These are phyloP conservation scores for Cladophialophora bantiana DNA, from an alignment of 2,329 filamentous ascomycete species.

Conservation along the genomic window DNA sequence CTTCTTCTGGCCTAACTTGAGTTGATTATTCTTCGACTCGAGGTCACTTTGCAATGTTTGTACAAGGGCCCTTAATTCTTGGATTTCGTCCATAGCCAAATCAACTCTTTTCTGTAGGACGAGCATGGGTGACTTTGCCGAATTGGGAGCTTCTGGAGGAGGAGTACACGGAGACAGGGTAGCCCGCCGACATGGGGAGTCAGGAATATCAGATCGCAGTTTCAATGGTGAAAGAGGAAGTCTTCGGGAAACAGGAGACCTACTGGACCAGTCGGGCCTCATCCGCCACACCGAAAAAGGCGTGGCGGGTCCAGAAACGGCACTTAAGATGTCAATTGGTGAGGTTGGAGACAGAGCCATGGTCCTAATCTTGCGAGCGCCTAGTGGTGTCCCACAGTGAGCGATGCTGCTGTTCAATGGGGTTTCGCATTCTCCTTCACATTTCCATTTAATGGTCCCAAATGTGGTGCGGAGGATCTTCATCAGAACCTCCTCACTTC, in stretches of 20 bases:
- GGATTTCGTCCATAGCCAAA: conserved; percentile 36
- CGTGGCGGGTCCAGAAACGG: conserved; percentile 15
- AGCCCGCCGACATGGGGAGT: conserved; percentile 31
- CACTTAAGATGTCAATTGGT: conserved; percentile 28
- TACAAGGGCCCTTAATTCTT: conserved; percentile 34
- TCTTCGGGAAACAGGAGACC: conserved; percentile 27
- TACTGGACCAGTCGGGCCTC: conserved; percentile 27
- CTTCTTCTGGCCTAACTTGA: conserved; percentile 1
- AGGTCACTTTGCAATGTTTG: conserved; percentile 32
- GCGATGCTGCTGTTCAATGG: conserved; percentile 38
- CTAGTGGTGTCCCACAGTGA: conserved; percentile 37
- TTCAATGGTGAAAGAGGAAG: conserved; percentile 30
- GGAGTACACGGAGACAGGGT: conserved; percentile 36
- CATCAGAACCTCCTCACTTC: conserved; percentile 31
- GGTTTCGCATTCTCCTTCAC: conserved; percentile 36
- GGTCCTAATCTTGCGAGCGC: conserved; percentile 32
- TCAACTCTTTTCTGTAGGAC: conserved; percentile 37
- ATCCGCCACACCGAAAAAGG: conserved; percentile 31
- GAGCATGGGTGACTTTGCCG: conserved; percentile 36
- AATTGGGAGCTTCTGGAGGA: conserved; percentile 34
- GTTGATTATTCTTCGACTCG: conserved; percentile 18
- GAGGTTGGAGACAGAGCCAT: conserved; percentile 33
- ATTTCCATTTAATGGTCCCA: conserved; percentile 33
- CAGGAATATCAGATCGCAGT: conserved; percentile 29
- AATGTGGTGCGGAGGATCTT: conserved; percentile 34